Evolutionary conservation across 257 asterid species (phyloP).

Genomic region (Solanum medicagineum): DNA sequence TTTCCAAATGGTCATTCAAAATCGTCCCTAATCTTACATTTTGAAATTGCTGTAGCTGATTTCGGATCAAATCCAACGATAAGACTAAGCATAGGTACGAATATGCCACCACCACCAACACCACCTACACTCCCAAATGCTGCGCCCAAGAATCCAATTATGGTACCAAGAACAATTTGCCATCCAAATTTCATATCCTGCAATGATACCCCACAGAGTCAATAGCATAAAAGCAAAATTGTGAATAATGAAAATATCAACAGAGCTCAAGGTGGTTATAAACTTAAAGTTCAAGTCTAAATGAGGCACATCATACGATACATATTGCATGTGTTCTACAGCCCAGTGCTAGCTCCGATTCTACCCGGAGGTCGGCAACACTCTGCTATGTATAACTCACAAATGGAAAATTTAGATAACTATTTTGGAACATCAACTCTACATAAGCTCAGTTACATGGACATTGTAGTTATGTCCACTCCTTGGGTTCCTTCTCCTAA

Average conservation of each 20-base stretch:
- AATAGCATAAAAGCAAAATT: not conserved
- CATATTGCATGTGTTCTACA: not conserved
- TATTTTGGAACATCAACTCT: not conserved
- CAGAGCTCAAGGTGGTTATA: not conserved
- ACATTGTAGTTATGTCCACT: not conserved
- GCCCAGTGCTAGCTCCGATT: not conserved
- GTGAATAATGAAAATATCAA: not conserved
- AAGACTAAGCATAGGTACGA: slow-evolving; percentile 88
- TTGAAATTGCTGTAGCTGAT: slow-evolving; percentile 91
- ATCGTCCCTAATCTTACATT: slow-evolving; percentile 41
- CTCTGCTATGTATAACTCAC: not conserved
- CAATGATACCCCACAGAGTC: not conserved
- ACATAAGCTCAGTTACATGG: not conserved
- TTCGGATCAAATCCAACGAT: slow-evolving; percentile 85
- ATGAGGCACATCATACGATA: not conserved
- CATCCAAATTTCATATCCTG: slow-evolving; percentile 80
- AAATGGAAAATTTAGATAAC: not conserved
- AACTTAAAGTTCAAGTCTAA: not conserved
- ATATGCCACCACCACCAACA: slow-evolving; percentile 97
- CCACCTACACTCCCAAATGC: slow-evolving; percentile 99
- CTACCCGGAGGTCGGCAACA: not conserved
- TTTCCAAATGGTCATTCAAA: not conserved
- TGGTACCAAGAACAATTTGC: slow-evolving; percentile 57
- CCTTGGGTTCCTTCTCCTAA: not conserved
- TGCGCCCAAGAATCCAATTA: slow-evolving; percentile 89